Conservation (phyloP, 371 early-diverging fungal genomes). For the Mortierella sp. region DNA sequence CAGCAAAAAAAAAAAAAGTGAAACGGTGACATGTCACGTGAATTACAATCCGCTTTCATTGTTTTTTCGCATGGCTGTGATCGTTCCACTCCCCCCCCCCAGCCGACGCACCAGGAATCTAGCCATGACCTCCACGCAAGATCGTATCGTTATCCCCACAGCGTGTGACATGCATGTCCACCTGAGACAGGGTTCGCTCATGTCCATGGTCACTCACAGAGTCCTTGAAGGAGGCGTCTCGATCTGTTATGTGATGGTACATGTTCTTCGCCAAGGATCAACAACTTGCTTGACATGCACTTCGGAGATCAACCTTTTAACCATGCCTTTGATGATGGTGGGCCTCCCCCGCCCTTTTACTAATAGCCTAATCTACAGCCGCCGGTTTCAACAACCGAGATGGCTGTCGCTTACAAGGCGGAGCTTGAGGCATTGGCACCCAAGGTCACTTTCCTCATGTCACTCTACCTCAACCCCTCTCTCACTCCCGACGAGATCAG, state of each 20-base stretch:
- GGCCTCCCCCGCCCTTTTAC: not conserved
- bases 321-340: not conserved
- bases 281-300: not conserved
- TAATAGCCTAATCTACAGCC: slow-evolving; percentile 92
- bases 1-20: not conserved
- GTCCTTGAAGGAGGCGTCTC: slow-evolving; percentile 86
- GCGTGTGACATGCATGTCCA: slow-evolving; percentile 96
- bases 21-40: not conserved
- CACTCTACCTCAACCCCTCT: slow-evolving; percentile 89
- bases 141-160: slow-evolving; percentile 62
- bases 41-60: too few species aligned
- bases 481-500: slow-evolving; percentile 91
- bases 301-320: not conserved
- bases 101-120: too few species aligned
- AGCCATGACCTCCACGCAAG: too few species aligned
- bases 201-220: slow-evolving; percentile 88
- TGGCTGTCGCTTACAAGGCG: slow-evolving; percentile 86
- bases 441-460: slow-evolving; percentile 90
- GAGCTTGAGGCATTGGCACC: slow-evolving; percentile 88
- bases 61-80: too few species aligned
- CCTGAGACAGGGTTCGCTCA: slow-evolving; percentile 92
- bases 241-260: slow-evolving; percentile 94
- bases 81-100: too few species aligned
- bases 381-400: slow-evolving; percentile 86
- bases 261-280: too few species aligned